A percentile compares a stretch with the other conserved stretches of the same genome.
Conservation (phyloP, 2,329 filamentous ascomycete genomes). For the Escovopsis sp. region DNA sequence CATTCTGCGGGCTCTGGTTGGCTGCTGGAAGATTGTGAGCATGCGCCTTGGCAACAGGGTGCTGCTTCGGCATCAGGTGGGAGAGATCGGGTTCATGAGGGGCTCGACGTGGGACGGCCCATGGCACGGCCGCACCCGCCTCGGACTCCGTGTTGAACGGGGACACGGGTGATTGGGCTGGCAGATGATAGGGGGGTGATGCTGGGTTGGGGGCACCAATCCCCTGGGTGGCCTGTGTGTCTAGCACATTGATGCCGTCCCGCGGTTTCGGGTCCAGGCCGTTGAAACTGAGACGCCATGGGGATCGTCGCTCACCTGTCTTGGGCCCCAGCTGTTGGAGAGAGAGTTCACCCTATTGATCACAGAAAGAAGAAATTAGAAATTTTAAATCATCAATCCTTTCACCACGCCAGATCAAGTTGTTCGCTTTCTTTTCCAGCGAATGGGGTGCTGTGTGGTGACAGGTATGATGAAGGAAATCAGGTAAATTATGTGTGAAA, state of each 20-base stretch:
- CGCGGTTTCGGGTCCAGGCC: conserved; percentile 18
- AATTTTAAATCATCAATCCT: too few species aligned
- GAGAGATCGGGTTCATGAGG: background rate
- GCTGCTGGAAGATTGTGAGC: too few species aligned
- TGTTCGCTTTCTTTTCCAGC: too few species aligned
- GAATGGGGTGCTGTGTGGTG: too few species aligned
- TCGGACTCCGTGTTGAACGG: conserved; percentile 4
- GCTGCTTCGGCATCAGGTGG: background rate
- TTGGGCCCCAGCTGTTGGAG: conserved; percentile 19
- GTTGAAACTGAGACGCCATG: conserved; percentile 25
- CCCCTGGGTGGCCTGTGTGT: conserved; percentile 10
- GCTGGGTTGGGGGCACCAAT: conserved; percentile 5
- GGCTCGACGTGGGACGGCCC: conserved; percentile 1
- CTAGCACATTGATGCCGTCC: conserved; percentile 8
- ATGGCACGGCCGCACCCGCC: conserved; percentile 3
- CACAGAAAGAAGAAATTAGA: conserved; percentile 2
- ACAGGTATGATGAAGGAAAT: too few species aligned
- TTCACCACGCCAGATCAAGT: too few species aligned
- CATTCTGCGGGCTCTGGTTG: too few species aligned
- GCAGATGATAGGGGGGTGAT: conserved; percentile 4
- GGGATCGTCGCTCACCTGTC: conserved; percentile 27
- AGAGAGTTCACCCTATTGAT: conserved; percentile 20
- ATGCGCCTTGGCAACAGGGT: too few species aligned
- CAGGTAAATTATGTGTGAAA: too few species aligned
- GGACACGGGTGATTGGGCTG: conserved; percentile 6